Percentiles rank a stretch among this genome's conserved stretches.
These are phyloP conservation scores for Hanseniaspora gamundiae DNA, from an alignment of 1,139 yeast genomes.

Conservation along the genomic window DNA sequence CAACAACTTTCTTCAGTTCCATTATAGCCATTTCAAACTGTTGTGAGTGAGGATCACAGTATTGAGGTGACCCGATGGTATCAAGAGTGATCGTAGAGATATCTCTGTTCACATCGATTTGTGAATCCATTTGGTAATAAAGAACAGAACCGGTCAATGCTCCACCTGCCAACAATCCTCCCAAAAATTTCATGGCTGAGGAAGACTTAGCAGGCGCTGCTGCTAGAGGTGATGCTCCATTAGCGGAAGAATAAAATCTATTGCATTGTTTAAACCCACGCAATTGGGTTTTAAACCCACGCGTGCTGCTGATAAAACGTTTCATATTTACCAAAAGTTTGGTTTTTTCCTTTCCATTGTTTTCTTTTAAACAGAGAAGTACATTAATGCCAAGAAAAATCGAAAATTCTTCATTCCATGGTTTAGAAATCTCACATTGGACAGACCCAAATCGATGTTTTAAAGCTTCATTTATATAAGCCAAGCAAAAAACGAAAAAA, in stretches of 20 bases:
- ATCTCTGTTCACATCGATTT: neutral
- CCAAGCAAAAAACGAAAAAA: no score
- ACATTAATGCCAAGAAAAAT: no score
- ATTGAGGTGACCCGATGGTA: conserved; percentile 11
- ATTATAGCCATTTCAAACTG: conserved; percentile 8
- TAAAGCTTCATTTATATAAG: no score
- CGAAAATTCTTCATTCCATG: no score
- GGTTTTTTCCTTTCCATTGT: neutral
- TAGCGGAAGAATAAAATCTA: neutral
- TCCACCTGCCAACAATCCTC: neutral
- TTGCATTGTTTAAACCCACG: neutral
- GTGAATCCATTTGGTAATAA: neutral
- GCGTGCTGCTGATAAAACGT: neutral
- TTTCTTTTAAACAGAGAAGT: no score
- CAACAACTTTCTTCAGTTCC: conserved; percentile 15
- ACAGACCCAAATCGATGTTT: no score
- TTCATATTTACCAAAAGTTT: neutral
- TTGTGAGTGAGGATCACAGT: conserved; percentile 13
- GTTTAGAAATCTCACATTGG: no score
- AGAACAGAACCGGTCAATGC: neutral
- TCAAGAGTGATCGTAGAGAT: neutral
- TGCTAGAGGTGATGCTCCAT: neutral
- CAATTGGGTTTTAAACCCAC: neutral
- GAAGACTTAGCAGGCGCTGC: neutral
- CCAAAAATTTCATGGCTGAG: neutral